These are phyloP conservation scores for Fusarium sp. DNA, from an alignment of 2,329 filamentous ascomycete genomes.

Conservation along the genomic window DNA sequence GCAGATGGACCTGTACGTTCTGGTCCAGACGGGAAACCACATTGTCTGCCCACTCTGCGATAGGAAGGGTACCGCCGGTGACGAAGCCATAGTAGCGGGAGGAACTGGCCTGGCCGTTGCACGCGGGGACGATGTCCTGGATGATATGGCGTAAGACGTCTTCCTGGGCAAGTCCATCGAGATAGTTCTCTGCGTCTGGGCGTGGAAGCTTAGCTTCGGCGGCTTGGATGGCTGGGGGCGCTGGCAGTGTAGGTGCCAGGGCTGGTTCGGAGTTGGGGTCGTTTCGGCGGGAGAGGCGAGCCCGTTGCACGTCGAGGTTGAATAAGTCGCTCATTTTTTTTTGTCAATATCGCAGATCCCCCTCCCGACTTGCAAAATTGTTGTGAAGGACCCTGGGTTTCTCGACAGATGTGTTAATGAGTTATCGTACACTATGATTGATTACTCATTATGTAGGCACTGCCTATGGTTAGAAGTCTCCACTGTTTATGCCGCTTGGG, in stretches of 20 bases:
- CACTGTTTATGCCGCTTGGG: constrained; percentile 22
- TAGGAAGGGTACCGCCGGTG: constrained; percentile 80
- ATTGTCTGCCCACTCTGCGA: constrained; percentile 83
- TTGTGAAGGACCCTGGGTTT: neutral
- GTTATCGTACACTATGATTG: neutral
- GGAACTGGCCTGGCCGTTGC: constrained; percentile 72
- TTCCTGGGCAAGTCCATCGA: constrained; percentile 46
- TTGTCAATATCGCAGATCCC: neutral
- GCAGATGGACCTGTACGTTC: constrained; percentile 84
- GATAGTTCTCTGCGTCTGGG: constrained; percentile 44
- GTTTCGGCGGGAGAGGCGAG: constrained; percentile 39
- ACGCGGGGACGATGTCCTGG: constrained; percentile 61
- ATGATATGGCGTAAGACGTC: constrained; percentile 54
- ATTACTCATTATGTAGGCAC: no score
- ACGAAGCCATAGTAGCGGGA: constrained; percentile 88
- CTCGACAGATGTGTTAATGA: neutral
- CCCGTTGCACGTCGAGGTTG: constrained; percentile 36
- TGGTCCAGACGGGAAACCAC: constrained; percentile 84
- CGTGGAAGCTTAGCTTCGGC: constrained; percentile 55
- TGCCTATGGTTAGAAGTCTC: neutral
- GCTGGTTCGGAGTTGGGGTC: constrained; percentile 8
- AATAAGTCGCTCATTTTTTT: constrained; percentile 44
- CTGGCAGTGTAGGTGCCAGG: constrained; percentile 52
- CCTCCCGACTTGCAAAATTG: neutral
- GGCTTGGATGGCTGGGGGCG: constrained; percentile 44